A percentile compares a stretch with the other conserved stretches of the same genome.
phyloP scores from a whole-genome alignment of 75 land plant genomes.

The Pinus taeda region DNA sequence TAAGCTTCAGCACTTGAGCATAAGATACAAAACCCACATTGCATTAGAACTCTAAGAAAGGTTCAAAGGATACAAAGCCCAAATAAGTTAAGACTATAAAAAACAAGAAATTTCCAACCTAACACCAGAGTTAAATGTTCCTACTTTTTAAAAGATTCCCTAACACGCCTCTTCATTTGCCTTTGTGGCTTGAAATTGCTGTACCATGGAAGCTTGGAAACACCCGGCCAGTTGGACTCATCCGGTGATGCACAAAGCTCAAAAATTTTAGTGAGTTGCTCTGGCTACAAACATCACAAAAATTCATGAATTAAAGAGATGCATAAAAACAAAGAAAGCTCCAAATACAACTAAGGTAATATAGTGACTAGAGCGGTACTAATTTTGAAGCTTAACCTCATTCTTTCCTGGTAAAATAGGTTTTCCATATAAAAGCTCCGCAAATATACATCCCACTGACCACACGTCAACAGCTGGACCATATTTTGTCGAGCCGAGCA shows the following conservation, averaged over 20 bases:
- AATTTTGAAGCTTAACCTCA: constrained; percentile 54
- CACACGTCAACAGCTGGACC: constrained; percentile 99
- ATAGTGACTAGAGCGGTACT: too few species aligned
- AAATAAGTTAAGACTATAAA: too few species aligned
- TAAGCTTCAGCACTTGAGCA: too few species aligned
- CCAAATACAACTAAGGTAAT: neutral
- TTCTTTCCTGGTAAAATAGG: constrained; percentile 94
- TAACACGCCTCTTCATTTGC: constrained; percentile 71
- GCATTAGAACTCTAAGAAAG: too few species aligned
- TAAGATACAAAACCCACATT: too few species aligned
- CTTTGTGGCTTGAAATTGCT: constrained; percentile 76
- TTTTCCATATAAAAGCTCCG: constrained; percentile 92
- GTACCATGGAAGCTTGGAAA: constrained; percentile 84
- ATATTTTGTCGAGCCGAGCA: constrained; percentile 89
- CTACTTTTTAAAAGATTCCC: constrained; percentile 83
- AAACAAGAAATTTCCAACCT: too few species aligned
- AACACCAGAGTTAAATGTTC: constrained; percentile 6
- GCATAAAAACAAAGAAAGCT: neutral
- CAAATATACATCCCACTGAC: constrained; percentile 99
- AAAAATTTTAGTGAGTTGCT: constrained; percentile 81
- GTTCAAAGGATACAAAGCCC: too few species aligned
- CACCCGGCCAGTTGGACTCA: constrained; percentile 92
- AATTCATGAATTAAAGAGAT: neutral
- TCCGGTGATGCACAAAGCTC: constrained; percentile 97
- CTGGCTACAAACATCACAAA: constrained; percentile 49